Conservation (phyloP, 371 early-diverging fungal genomes). For the Mucor irregularis region DNA sequence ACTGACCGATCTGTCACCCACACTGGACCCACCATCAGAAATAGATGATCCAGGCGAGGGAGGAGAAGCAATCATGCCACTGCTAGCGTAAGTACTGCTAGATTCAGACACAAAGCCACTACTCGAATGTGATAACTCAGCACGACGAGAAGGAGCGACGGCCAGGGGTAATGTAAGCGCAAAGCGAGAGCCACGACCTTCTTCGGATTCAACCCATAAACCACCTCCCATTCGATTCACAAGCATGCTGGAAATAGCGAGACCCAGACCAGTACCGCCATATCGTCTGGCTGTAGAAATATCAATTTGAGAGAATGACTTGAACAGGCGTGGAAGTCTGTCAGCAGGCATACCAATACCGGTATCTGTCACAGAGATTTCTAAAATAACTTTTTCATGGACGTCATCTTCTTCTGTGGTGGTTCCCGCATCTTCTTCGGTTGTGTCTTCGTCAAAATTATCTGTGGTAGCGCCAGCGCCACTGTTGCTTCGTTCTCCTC, state of each 20-base stretch:
- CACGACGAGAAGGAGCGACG: conserved; percentile 16
- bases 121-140: not conserved
- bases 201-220: conserved; percentile 63
- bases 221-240: conserved; percentile 65
- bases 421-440: conserved; percentile 17
- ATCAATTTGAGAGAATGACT: conserved; percentile 62
- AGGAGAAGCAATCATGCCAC: conserved; percentile 26
- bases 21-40: conserved; percentile 32
- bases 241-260: conserved; percentile 60
- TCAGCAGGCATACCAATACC: conserved; percentile 64
- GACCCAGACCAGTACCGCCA: conserved; percentile 59
- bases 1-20: conserved; percentile 5
- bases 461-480: conserved; percentile 7
- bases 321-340: conserved; percentile 54
- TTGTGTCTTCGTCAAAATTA: not conserved
- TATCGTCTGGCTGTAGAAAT: conserved; percentile 59
- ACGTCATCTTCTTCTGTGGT: conserved; percentile 17
- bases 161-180: conserved; percentile 58
- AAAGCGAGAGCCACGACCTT: conserved; percentile 54
- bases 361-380: conserved; percentile 60
- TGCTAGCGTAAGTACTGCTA: conserved; percentile 10
- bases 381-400: conserved; percentile 46
- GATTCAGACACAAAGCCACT: not conserved
- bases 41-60: conserved; percentile 36
- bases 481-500: conserved; percentile 7